phyloP scores from a whole-genome alignment of 352 stramenopile genomes.

The Aphanomyces astaci region DNA sequence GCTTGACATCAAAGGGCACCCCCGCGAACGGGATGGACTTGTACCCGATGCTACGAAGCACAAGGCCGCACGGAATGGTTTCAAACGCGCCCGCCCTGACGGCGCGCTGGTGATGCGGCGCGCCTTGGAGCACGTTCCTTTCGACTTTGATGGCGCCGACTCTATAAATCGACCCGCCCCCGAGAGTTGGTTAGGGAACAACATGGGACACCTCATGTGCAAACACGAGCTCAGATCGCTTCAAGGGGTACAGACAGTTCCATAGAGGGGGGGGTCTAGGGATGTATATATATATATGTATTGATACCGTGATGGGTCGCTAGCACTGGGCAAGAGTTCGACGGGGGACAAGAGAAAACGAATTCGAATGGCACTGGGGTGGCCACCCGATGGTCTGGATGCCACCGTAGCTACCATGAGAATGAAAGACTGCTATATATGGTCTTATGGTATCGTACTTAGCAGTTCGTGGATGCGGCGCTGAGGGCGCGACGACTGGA shows the following conservation, averaged over 20 bases:
- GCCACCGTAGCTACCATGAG: neutral
- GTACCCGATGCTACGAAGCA: conserved; percentile 87
- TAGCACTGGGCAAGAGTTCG: conserved; percentile 49
- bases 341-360: conserved; percentile 88
- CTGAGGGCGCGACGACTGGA: conserved; percentile 69
- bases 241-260: too few species aligned
- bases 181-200: too few species aligned
- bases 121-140: conserved; percentile 81
- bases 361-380: conserved; percentile 38
- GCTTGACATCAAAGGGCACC: conserved; percentile 73
- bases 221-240: too few species aligned
- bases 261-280: neutral
- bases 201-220: too few species aligned
- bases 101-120: conserved; percentile 68
- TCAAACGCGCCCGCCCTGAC: conserved; percentile 84
- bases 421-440: neutral
- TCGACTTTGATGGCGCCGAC: conserved; percentile 44
- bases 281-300: neutral
- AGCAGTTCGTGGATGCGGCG: conserved; percentile 84
- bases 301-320: conserved; percentile 29
- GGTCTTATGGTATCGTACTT: conserved; percentile 21
- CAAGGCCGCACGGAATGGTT: conserved; percentile 65
- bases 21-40: conserved; percentile 75
- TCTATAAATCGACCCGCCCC: too few species aligned
- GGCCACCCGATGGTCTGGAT: conserved; percentile 5